Base-by-base conservation (phyloP, 2,329 filamentous ascomycete genomes). In the Amphichorda felina region DNA sequence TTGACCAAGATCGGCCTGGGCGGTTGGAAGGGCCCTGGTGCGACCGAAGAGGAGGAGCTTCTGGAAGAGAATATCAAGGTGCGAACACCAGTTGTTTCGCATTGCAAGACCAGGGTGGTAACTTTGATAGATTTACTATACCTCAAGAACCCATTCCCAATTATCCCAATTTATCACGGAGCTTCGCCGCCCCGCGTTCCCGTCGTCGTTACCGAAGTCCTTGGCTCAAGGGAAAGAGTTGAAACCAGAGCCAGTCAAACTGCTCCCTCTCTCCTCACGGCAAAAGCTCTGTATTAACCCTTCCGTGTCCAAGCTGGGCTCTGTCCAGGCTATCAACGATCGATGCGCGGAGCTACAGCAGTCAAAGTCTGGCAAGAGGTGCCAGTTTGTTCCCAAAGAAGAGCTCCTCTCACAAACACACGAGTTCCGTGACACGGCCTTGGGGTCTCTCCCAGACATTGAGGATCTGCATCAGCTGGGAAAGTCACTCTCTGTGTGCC, bases 261-360 rank as follows among this genome's bases (percentile, higher is more conserved):
- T 94, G 43, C 54, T 95, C 0, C 80, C 87, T 0, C 60, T 95
- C 2, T 89, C 87, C 0, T 94, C 88, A 0, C 74, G 88, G 4
- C 91, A 93, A 51, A 83, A 86, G 39, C 67, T 79, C 8, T 98
- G 91, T 56, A 94, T 98, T 57, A 95, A 98, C 45, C 73, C 82
- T 0, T 72, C 79, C 21, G 89, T 98, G 2, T 68, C 72, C 17
- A 75, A 72, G 10, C 72, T 96, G 2, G 70, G 72, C 29, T 73
- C 74, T 0, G 65, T 81, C 1, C 79, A 82, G 1, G 85, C 86
- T 5, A 94, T 98, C 59, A 98, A 96, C 50, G 91, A 98, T 53
- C 73, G 80, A 10, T 98, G 91, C 49, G 66, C 89, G 6, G 91
- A 98, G 49, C 63, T 98, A 17, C 91, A 98, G 51, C 81, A 94